A percentile compares a stretch with the other conserved stretches of the same genome.
These are phyloP conservation scores for Hypoxylon rubiginosum DNA, from an alignment of 2,329 filamentous ascomycete genomes.

Conservation along the genomic window DNA sequence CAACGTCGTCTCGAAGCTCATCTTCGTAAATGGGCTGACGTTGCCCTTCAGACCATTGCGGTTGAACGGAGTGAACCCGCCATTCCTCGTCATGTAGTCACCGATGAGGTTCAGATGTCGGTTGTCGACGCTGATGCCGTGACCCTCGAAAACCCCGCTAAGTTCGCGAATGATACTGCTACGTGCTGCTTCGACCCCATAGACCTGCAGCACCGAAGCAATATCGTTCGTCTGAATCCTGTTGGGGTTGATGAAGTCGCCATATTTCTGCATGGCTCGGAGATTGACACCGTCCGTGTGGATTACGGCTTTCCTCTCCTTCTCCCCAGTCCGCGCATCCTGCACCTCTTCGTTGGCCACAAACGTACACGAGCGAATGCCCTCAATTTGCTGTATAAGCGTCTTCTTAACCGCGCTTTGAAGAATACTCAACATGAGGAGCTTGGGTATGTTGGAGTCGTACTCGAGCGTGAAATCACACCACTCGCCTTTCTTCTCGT, in stretches of 20 bases:
- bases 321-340: conserved; percentile 63
- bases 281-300: conserved; percentile 90
- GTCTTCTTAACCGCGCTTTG: conserved; percentile 83
- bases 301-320: conserved; percentile 69
- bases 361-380: conserved; percentile 79
- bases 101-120: conserved; percentile 95
- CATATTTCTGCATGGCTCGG: conserved; percentile 88
- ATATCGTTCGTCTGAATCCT: conserved; percentile 94
- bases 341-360: conserved; percentile 70
- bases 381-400: conserved; percentile 87
- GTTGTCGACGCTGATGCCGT: conserved; percentile 92
- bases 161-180: conserved; percentile 90
- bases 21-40: conserved; percentile 94
- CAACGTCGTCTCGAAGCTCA: conserved; percentile 98
- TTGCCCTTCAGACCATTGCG: conserved; percentile 88
- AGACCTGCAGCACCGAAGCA: conserved; percentile 83
- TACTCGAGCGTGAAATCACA: conserved; percentile 89
- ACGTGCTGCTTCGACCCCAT: conserved; percentile 94
- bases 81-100: conserved; percentile 96
- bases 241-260: conserved; percentile 87
- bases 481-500: conserved; percentile 78
- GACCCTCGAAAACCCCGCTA: conserved; percentile 84
- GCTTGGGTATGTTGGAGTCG: conserved; percentile 83
- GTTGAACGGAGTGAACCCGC: conserved; percentile 91
- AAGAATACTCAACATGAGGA: conserved; percentile 92